These are phyloP conservation scores for Nakaseomyces delphensis DNA, from an alignment of 1,139 yeast genomes.

Conservation along the genomic window DNA sequence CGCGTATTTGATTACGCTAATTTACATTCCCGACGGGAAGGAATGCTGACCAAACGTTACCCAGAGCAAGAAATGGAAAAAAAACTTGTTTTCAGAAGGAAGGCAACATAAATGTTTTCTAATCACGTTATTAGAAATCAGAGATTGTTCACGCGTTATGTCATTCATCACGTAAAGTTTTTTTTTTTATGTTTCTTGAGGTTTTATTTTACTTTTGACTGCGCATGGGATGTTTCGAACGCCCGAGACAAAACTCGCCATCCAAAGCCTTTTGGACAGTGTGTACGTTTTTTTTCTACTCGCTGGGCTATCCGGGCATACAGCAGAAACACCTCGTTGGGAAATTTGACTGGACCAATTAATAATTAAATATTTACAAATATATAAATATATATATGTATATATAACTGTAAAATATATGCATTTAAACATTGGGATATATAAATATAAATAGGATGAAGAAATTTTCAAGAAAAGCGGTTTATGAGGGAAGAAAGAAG, in stretches of 20 bases:
- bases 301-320: conserved; percentile 3
- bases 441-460: too few species aligned
- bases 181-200: not conserved
- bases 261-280: conserved; percentile 6
- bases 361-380: too few species aligned
- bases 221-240: not conserved
- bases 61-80: conserved; percentile 2
- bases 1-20: too few species aligned
- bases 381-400: too few species aligned
- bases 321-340: conserved; percentile 1
- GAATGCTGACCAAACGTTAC: too few species aligned
- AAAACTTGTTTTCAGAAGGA: conserved; percentile 29
- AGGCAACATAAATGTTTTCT: conserved; percentile 33
- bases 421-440: too few species aligned
- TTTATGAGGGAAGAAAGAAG: not conserved
- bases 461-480: not conserved
- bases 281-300: not conserved
- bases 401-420: too few species aligned
- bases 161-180: conserved; percentile 27
- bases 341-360: not conserved
- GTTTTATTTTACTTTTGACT: too few species aligned
- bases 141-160: conserved; percentile 34
- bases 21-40: too few species aligned
- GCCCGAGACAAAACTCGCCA: not conserved
- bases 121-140: conserved; percentile 28